Base-by-base conservation (phyloP, 768 basidiomycete genomes). In the Lactifluus echinatus region DNA sequence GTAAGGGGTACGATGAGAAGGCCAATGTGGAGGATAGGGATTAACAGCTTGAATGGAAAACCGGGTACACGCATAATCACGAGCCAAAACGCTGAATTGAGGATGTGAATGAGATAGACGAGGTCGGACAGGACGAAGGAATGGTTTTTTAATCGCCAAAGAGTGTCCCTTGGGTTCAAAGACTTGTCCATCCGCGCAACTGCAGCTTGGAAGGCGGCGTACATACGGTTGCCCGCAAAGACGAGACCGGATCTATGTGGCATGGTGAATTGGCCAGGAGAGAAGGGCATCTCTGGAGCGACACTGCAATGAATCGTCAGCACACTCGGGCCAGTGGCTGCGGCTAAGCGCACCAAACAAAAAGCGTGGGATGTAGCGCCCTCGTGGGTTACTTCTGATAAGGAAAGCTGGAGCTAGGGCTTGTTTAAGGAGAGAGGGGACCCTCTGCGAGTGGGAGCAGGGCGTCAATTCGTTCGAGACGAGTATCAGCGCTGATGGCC, bases 1-100 rank as follows among this genome's bases (percentile, higher is more conserved):
- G 93, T 93, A 53, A 93, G 75, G 0, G 94, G 94, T 45, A 96
- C 67, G 60, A 93, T 73, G 57, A 97, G 76, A 31, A 82, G 85
- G 49, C 79, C 65, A 54, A 72, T 66, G 73, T 89, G 94, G 19
- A 87, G 72, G 28, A 83, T 36, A 8, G 93, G 92, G 63, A 95
- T 89, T 47, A 77, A 55, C 40, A 95, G 79, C 66, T 94, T 93
- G 64, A 77, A 66, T 3, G 87, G 87, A 64, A 84, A 87, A 14
- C 75, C 74, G 0, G 89, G 88, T 1, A 72, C 73, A 57, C 79
- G 73, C 85, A 93, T 87, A 55, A 92, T 73, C 40, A 71, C 71
- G 60, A 92, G 72, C 86, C 88, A 91, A 67, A 90, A 84, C 6
- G 71, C 63, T 43, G 84, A 83, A 39, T 82, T 75, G 55, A 78